A percentile compares a stretch with the other conserved stretches of the same genome.
Evolutionary conservation across 2,329 filamentous ascomycete genomes (phyloP).

Genomic region (Penicillium decumbens): DNA sequence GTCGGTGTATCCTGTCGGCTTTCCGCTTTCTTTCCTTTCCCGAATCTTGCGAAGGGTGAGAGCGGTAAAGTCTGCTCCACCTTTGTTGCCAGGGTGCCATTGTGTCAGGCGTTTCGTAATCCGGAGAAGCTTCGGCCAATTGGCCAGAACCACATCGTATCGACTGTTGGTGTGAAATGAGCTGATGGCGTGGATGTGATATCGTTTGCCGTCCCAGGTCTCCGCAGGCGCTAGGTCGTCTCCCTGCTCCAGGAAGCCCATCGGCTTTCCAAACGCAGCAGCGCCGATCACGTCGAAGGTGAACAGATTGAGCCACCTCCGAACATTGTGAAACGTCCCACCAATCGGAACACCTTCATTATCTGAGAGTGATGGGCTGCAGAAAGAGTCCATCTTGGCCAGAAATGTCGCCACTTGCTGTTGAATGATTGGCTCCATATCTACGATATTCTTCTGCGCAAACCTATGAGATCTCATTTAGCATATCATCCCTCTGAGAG

Average conservation of each 20-base stretch:
- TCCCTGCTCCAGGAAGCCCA: constrained; percentile 1
- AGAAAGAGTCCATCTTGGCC: not conserved
- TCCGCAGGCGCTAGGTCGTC: not conserved
- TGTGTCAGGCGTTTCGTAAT: not conserved
- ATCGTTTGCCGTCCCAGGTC: not conserved
- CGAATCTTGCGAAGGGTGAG: not conserved
- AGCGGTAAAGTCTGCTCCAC: not conserved
- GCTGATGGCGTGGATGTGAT: not conserved
- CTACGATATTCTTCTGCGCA: not conserved
- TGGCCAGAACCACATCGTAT: not conserved
- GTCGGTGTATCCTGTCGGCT: not conserved
- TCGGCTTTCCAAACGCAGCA: not conserved
- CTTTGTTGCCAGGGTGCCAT: not conserved
- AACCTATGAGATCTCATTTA: not conserved
- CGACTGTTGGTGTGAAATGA: not conserved
- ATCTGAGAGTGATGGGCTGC: not conserved
- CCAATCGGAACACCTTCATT: not conserved
- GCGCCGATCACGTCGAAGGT: not conserved
- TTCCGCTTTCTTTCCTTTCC: not conserved
- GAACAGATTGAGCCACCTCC: constrained; percentile 1
- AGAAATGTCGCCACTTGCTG: not conserved
- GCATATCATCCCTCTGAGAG: not conserved
- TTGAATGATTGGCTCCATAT: not conserved
- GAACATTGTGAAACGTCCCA: not conserved
- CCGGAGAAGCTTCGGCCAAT: not conserved